phyloP scores from a whole-genome alignment of 2,329 filamentous ascomycete genomes.

The Alternaria triticimaculans region DNA sequence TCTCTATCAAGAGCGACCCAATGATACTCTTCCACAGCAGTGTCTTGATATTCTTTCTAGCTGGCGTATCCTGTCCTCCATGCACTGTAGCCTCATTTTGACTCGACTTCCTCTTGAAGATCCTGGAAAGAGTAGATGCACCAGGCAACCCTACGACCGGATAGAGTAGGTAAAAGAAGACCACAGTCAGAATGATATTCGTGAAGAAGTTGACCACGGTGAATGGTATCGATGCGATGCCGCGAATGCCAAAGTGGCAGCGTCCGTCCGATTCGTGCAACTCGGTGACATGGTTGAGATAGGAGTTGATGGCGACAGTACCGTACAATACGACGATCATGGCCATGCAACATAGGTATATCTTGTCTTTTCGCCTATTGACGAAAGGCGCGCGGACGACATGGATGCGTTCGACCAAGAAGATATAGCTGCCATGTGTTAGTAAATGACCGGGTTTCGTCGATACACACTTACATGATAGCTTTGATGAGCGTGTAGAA shows the following conservation, averaged over 20 bases:
- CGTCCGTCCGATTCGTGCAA: conserved; percentile 34
- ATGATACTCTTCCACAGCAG: conserved; percentile 37
- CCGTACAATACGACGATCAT: conserved; percentile 29
- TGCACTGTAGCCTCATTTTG: background rate
- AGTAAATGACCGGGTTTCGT: background rate
- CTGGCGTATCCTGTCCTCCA: conserved; percentile 9
- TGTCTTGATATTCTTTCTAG: conserved; percentile 27
- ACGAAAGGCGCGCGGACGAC: conserved; percentile 42
- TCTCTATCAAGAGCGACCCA: conserved; percentile 43
- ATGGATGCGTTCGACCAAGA: conserved; percentile 50
- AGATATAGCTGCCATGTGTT: conserved; percentile 37
- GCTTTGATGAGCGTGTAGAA: conserved; percentile 47
- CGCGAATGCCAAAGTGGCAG: conserved; percentile 48
- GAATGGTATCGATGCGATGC: conserved; percentile 43
- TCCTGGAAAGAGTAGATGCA: background rate
- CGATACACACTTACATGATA: conserved; percentile 19
- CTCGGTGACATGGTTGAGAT: conserved; percentile 37
- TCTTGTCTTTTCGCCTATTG: conserved; percentile 37
- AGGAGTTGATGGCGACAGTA: conserved; percentile 32
- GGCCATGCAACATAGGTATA: conserved; percentile 41
- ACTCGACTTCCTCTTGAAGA: background rate
- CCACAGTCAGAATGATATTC: conserved; percentile 43
- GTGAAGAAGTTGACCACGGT: conserved; percentile 45
- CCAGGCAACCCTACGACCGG: conserved; percentile 20
- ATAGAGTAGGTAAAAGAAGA: conserved; percentile 46